Conservation (phyloP, 306 rosid species). For the Coriaria nepalensis region DNA sequence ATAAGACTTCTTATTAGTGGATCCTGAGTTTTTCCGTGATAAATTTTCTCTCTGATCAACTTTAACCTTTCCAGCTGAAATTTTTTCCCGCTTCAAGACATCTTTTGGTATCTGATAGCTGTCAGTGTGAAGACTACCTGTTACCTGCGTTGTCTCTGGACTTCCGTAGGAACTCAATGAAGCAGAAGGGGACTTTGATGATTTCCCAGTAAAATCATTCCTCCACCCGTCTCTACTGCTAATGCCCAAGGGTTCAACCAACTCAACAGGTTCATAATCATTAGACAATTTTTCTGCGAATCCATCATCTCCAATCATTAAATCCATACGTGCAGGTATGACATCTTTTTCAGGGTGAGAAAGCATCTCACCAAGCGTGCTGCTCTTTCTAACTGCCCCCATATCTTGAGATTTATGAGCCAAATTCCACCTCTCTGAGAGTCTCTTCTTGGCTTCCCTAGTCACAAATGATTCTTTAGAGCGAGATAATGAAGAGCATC, state of each 20-base stretch:
- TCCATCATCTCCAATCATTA: slow-evolving; percentile 21
- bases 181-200: slow-evolving; percentile 74
- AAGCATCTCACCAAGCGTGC: slow-evolving; percentile 91
- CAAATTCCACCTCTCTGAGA: slow-evolving; percentile 86
- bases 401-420: slow-evolving; percentile 50
- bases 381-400: slow-evolving; percentile 42
- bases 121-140: slow-evolving; percentile 33
- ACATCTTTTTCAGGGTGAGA: slow-evolving; percentile 49
- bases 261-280: slow-evolving; percentile 27
- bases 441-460: slow-evolving; percentile 90
- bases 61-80: slow-evolving; percentile 18
- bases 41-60: slow-evolving; percentile 27
- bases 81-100: slow-evolving; percentile 35
- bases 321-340: slow-evolving; percentile 20
- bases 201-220: slow-evolving; percentile 36
- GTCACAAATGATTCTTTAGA: slow-evolving; percentile 64
- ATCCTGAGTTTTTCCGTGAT: slow-evolving; percentile 26
- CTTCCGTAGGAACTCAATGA: slow-evolving; percentile 50
- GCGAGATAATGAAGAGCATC: slow-evolving; percentile 38
- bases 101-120: slow-evolving; percentile 36
- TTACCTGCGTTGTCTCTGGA: slow-evolving; percentile 25
- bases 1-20: slow-evolving; percentile 36
- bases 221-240: slow-evolving; percentile 98
- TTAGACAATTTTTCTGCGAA: slow-evolving; percentile 23
- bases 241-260: slow-evolving; percentile 75